These are phyloP conservation scores for Venturia nashicola DNA, from an alignment of 2,329 filamentous ascomycete species.

Conservation along the genomic window DNA sequence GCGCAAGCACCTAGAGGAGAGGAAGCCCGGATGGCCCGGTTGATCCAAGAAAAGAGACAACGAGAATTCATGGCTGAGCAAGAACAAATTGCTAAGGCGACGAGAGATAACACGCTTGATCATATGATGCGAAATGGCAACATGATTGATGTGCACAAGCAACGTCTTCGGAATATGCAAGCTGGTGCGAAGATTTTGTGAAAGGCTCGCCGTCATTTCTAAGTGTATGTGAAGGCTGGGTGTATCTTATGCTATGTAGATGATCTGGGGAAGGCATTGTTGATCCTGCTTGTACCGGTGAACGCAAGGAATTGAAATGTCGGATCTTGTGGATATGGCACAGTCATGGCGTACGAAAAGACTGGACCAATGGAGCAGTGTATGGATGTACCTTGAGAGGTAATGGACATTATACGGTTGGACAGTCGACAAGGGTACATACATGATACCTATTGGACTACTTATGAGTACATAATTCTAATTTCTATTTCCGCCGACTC, in stretches of 20 bases:
- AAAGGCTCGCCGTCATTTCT: neutral
- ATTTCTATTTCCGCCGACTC: neutral
- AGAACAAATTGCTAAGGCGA: slow-evolving; percentile 46
- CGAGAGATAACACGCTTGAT: slow-evolving; percentile 44
- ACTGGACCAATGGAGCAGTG: too few relatives aligned
- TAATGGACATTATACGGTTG: neutral
- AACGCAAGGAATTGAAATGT: neutral
- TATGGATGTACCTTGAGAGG: too few relatives aligned
- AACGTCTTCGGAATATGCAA: slow-evolving; percentile 73
- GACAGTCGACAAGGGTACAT: neutral
- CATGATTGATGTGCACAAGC: slow-evolving; percentile 63
- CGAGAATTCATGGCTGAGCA: slow-evolving; percentile 48
- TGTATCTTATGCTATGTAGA: neutral
- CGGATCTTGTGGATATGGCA: too few relatives aligned
- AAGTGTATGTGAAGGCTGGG: neutral
- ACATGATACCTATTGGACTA: neutral
- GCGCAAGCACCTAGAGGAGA: slow-evolving; percentile 16
- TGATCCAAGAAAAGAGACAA: slow-evolving; percentile 52
- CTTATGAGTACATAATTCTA: neutral
- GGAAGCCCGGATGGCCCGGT: slow-evolving; percentile 25
- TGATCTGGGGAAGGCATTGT: neutral
- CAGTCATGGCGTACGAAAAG: too few relatives aligned
- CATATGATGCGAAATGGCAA: slow-evolving; percentile 51
- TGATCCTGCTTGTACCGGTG: neutral
- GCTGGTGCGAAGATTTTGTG: slow-evolving; percentile 1